phyloP scores from a whole-genome alignment of 768 basidiomycete species.

The Psilocybe azurescens region DNA sequence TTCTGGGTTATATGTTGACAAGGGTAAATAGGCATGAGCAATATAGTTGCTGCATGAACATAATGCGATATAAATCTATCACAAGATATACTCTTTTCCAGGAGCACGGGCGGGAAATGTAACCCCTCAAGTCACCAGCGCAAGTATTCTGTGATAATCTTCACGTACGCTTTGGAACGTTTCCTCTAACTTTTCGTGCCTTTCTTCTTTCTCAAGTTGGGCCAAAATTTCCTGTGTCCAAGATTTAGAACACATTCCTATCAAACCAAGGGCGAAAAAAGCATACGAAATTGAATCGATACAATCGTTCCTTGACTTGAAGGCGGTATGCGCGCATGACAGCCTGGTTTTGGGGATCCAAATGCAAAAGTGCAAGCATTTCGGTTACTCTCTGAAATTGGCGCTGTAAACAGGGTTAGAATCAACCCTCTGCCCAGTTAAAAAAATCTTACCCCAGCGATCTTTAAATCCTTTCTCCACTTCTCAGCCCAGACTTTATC shows the following conservation, averaged over 20 bases:
- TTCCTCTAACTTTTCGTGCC: conserved; percentile 88
- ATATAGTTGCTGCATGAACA: conserved; percentile 9
- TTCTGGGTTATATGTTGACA: conserved; percentile 6
- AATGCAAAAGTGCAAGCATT: conserved; percentile 80
- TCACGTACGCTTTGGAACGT: conserved; percentile 88
- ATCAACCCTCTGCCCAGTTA: conserved; percentile 23
- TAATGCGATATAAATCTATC: background rate
- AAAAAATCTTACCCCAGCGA: conserved; percentile 69
- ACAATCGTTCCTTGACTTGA: conserved; percentile 94
- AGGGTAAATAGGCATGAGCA: background rate
- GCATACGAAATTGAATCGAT: conserved; percentile 92
- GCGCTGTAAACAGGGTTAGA: conserved; percentile 53
- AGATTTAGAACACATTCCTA: too few relatives aligned
- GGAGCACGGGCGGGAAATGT: background rate
- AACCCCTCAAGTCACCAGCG: conserved; percentile 42
- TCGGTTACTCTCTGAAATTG: conserved; percentile 94
- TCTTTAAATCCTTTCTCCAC: conserved; percentile 84
- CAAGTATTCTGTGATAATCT: conserved; percentile 85
- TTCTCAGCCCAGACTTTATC: conserved; percentile 80
- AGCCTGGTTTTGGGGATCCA: conserved; percentile 65
- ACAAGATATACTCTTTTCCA: background rate
- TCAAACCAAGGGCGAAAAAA: too few relatives aligned
- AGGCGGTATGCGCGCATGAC: conserved; percentile 74
- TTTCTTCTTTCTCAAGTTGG: conserved; percentile 86
- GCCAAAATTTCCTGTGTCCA: conserved; percentile 78